Base-by-base conservation (phyloP, 208 protist species). In the Crithidia sp. region DNA sequence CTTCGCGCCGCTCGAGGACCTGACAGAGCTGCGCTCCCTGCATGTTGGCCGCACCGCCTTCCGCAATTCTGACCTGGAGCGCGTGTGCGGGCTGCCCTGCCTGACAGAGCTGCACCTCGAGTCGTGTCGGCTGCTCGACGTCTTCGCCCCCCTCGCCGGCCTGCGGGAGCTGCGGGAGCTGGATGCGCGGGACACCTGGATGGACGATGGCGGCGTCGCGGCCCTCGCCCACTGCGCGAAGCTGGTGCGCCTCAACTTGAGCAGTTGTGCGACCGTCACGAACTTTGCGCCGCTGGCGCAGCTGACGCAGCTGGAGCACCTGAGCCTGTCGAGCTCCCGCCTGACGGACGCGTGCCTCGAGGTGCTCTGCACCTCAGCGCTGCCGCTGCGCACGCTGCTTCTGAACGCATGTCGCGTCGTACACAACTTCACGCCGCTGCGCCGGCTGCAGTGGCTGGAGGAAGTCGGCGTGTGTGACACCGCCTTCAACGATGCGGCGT, bases 391-490 rank as follows among this genome's bases (percentile, higher is more conserved):
- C 36, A 56, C 66, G 9, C 17, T 84, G 16, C 39, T 71, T n/a
- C 57, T 83, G 16, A 63, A 70, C 39, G 55, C 65, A 4, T 83
- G 78, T 47, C 79, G 69, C 9, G 40, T 56, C 9, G 40, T 84
- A 17, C 47, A 19, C n/a, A 57, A 66, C 50, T 77, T 83, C 39
- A 66, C 68, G 16, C 64, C 67, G 16, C 73, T 79, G 55, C 40
- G 68, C 0, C 55, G 37, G 3, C 54, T 69, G 9, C 5, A 16
- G 13, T 40, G 5, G 3, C 19, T 82, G 5, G 60, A 67, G 67
- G 71, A 74, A 36, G n/a, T 82, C 12, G 63, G 55, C 4, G 77
- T 59, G 44, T 76, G 66, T 40, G 67, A 76, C 47, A 77, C 66
- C 4, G 67, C 66, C 53, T 79, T 79, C 60, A 52, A 69, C 60